Percentiles rank a stretch among this genome's conserved stretches.
These are phyloP conservation scores for bread wheat (Triticum aestivum) DNA, from an alignment of 176 grass and related monocot species.

Conservation along the genomic window IWGSC_CS_RefSeq_v2.1 NC_057809.1:422828877-422829376, in stretches of 20 bases:
- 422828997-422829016: constrained; percentile 14
- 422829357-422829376: constrained; percentile 35
- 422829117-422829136: not conserved
- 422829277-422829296: not conserved
- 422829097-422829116: not conserved
- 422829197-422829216: not conserved
- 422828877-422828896: not conserved
- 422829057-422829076: not conserved
- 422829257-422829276: constrained; percentile 13
- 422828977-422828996: constrained; percentile 9
- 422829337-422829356: constrained; percentile 26
- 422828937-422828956: not conserved
- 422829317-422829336: not conserved
- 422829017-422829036: constrained; percentile 26
- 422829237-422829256: not conserved
- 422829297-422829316: not conserved
- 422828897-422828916: no score
- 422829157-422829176: not conserved
- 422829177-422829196: not conserved
- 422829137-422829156: not conserved
- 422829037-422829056: not conserved
- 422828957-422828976: constrained; percentile 9
- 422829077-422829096: not conserved
- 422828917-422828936: not conserved
- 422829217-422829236: not conserved